phyloP scores from a whole-genome alignment of 2,329 filamentous ascomycete genomes.

The Samsoniella hepiali region DNA sequence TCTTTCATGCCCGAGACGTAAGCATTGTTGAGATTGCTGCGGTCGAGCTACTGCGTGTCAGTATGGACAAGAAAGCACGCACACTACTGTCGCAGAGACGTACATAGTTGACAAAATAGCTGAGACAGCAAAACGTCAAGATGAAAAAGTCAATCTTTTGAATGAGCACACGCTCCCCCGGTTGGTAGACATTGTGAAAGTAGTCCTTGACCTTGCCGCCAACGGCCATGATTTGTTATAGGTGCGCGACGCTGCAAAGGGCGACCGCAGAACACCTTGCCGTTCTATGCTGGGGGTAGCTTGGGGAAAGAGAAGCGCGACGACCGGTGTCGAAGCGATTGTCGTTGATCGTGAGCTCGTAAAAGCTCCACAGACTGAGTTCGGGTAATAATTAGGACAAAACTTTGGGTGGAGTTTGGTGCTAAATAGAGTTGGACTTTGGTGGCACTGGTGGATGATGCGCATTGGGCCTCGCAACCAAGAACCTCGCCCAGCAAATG shows the following conservation, averaged over 20 bases:
- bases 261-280: too few species aligned
- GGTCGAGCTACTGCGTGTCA: constrained; percentile 30
- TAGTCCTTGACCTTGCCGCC: constrained; percentile 30
- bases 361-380: neutral
- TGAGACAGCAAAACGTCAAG: constrained; percentile 60
- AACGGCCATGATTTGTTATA: constrained; percentile 11
- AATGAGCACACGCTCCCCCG: constrained; percentile 45
- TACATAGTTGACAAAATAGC: constrained; percentile 54
- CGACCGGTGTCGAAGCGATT: neutral
- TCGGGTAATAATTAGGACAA: too few species aligned
- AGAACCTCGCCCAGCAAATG: too few species aligned
- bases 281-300: neutral
- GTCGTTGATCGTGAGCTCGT: neutral
- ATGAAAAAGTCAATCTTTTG: constrained; percentile 64
- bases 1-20: constrained; percentile 41
- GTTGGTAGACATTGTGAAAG: constrained; percentile 33
- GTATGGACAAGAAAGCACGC: neutral
- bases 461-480: too few species aligned
- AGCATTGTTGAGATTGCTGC: constrained; percentile 38
- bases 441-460: neutral
- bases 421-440: neutral
- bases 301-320: neutral
- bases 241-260: neutral
- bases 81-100: constrained; percentile 21
- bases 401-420: neutral